These are phyloP conservation scores for Pochonia chlamydosporia DNA, from an alignment of 2,329 filamentous ascomycete species.

Conservation along the genomic window DNA sequence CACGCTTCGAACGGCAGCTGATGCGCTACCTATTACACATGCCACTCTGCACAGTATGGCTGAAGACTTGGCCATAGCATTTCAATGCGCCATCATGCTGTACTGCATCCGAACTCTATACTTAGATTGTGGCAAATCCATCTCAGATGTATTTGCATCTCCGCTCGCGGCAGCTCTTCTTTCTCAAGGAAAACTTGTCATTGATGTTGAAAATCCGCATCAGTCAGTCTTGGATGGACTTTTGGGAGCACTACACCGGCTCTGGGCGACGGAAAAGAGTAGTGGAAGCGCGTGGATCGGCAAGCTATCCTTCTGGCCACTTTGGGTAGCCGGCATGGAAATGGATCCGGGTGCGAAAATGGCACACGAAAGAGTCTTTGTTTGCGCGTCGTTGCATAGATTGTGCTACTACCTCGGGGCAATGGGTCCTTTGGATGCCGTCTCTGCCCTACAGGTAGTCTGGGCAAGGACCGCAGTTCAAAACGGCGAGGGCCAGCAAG, in stretches of 20 bases:
- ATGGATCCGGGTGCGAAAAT: too few species aligned
- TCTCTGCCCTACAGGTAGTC: neutral
- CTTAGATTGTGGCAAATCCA: conserved; percentile 5
- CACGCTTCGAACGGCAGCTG: too few species aligned
- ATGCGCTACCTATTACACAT: too few species aligned
- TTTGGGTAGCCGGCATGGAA: too few species aligned
- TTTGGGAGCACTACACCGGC: neutral
- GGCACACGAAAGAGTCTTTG: too few species aligned
- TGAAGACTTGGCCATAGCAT: conserved; percentile 4
- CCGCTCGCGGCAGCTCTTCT: neutral
- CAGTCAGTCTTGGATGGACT: neutral
- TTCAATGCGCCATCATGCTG: conserved; percentile 4
- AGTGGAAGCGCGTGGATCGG: too few species aligned
- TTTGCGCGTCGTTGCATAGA: too few species aligned
- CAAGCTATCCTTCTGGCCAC: too few species aligned
- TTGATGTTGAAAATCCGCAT: neutral
- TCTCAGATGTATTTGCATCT: neutral
- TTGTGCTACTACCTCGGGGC: neutral
- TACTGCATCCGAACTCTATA: conserved; percentile 10
- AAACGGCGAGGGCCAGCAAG: neutral
- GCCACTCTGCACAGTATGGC: neutral
- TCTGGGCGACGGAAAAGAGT: neutral
- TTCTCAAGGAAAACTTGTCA: rapidly evolving
- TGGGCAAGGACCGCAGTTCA: neutral
- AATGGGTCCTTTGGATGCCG: neutral